Percentiles rank a stretch among this genome's conserved stretches.
phyloP scores from a whole-genome alignment of 306 rosid species.

The Citrullus colocynthis region DNA sequence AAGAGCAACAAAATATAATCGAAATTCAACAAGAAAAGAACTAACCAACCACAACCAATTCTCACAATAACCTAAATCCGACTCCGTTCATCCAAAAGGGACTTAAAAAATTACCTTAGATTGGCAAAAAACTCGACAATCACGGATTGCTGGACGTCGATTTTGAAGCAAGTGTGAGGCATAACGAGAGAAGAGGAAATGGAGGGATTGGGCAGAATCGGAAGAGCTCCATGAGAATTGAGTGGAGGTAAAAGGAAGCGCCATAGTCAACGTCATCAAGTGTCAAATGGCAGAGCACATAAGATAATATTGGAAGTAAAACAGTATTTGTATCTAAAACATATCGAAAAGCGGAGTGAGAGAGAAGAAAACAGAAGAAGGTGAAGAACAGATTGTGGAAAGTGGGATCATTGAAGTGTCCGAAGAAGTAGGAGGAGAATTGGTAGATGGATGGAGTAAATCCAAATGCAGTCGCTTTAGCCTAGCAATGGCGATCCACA shows the following conservation, averaged over 20 bases:
- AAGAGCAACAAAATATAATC: not conserved
- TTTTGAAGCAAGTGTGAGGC: not conserved
- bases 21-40: not conserved
- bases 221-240: slow-evolving; percentile 6
- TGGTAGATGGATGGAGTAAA: not conserved
- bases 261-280: not conserved
- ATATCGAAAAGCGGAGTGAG: not conserved
- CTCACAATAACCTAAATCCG: not conserved
- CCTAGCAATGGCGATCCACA: not conserved
- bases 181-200: slow-evolving; percentile 10
- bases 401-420: not conserved
- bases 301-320: not conserved
- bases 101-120: slow-evolving; percentile 27
- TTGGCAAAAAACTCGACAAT: slow-evolving; percentile 32
- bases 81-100: not conserved
- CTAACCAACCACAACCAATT: not conserved
- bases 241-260: slow-evolving; percentile 12
- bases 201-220: slow-evolving; percentile 15
- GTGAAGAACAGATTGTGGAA: not conserved
- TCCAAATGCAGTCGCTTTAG: not conserved
- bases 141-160: slow-evolving; percentile 12
- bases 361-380: not conserved
- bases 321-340: not conserved
- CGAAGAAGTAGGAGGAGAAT: not conserved
- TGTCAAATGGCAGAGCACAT: slow-evolving; percentile 1